These are phyloP conservation scores for Trametes cingulata DNA, from an alignment of 768 basidiomycete species.

Conservation along the genomic window DNA sequence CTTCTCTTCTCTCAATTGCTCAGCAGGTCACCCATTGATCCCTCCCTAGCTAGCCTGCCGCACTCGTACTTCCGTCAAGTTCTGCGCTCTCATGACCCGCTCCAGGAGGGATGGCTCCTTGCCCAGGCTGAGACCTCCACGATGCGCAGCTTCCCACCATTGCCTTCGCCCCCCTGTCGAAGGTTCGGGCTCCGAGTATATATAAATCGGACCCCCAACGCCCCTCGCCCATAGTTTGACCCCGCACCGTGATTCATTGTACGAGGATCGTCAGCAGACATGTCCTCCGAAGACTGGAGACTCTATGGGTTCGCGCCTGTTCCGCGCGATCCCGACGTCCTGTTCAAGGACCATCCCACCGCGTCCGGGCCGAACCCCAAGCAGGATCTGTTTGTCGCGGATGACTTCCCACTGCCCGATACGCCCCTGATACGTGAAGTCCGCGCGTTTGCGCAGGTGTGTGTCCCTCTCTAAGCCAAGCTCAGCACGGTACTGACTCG, in stretches of 20 bases:
- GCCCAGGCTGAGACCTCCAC: too few relatives aligned
- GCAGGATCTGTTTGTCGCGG: constrained; percentile 40
- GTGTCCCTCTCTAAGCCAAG: constrained; percentile 2
- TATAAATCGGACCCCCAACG: too few relatives aligned
- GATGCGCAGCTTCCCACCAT: too few relatives aligned
- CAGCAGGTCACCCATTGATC: too few relatives aligned
- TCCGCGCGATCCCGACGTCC: constrained; percentile 47
- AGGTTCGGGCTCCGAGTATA: too few relatives aligned
- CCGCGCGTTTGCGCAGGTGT: constrained; percentile 41
- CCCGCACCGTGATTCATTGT: too few relatives aligned
- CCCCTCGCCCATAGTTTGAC: too few relatives aligned
- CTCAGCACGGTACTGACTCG: too few relatives aligned
- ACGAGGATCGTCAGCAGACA: not conserved
- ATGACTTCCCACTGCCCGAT: constrained; percentile 46
- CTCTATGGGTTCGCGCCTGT: constrained; percentile 53
- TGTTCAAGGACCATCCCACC: constrained; percentile 49
- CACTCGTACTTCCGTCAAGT: not conserved
- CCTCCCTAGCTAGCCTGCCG: too few relatives aligned
- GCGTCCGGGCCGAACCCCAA: constrained; percentile 43
- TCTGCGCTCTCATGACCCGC: not conserved
- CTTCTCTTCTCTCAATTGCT: too few relatives aligned
- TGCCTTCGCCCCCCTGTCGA: too few relatives aligned
- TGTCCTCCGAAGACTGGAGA: constrained; percentile 19
- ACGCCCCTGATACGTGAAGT: constrained; percentile 41
- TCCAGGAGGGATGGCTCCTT: not conserved